A percentile compares a stretch with the other conserved stretches of the same genome.
Conservation (phyloP, 495 filamentous ascomycete genomes). For the Xylaria intraflava region DNA sequence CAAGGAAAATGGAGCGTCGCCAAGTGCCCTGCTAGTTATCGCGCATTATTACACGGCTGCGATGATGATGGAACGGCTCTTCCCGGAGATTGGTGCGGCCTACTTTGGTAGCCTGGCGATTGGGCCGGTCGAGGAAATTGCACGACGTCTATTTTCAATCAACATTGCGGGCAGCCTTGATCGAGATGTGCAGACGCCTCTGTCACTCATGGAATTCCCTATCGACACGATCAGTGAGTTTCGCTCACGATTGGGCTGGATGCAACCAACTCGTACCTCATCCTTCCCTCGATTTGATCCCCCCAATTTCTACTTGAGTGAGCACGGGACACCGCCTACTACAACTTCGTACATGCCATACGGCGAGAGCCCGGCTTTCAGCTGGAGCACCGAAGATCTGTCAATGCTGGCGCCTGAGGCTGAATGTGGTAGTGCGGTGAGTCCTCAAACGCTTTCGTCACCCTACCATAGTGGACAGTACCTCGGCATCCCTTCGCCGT, state of each 20-base stretch:
- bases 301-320: constrained; percentile 41
- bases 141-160: constrained; percentile 51
- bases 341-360: constrained; percentile 37
- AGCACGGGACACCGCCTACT: constrained; percentile 31
- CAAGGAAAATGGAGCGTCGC: constrained; percentile 50
- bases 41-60: constrained; percentile 89
- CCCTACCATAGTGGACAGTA: constrained; percentile 44
- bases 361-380: constrained; percentile 46
- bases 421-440: constrained; percentile 35
- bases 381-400: constrained; percentile 51
- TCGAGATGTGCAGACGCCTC: constrained; percentile 42
- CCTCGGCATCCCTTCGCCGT: constrained; percentile 50
- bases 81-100: constrained; percentile 81
- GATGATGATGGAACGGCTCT: constrained; percentile 79
- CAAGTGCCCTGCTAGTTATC: constrained; percentile 69
- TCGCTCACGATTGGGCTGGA: constrained; percentile 56
- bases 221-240: constrained; percentile 55
- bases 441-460: constrained; percentile 45
- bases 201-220: constrained; percentile 57
- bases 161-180: constrained; percentile 39
- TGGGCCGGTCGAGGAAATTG: constrained; percentile 71
- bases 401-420: constrained; percentile 35
- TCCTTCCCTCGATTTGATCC: constrained; percentile 48
- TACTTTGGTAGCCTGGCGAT: constrained; percentile 75
- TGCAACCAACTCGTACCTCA: constrained; percentile 44